Percentiles rank a stretch among this genome's conserved stretches.
Evolutionary conservation across 23 red algal genomes (phyloP).

Genomic region (Gracilaria caudata): DNA sequence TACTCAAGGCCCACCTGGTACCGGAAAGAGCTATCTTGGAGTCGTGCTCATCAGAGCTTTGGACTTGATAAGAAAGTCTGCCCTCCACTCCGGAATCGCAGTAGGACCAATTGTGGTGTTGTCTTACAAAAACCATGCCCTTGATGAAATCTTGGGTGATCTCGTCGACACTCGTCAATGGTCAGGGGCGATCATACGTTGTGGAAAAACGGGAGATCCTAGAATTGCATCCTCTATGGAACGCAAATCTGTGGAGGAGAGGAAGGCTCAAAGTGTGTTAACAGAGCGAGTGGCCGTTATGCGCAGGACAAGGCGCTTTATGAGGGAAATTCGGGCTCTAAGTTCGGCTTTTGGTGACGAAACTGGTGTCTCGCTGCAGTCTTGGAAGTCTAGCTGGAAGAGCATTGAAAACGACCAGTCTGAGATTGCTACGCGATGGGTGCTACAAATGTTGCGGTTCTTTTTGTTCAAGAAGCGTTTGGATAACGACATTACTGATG

Average conservation of each 20-base stretch:
- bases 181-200: conserved; percentile 38
- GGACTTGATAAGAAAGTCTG: conserved; percentile 25
- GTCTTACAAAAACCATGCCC: conserved; percentile 60
- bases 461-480: neutral
- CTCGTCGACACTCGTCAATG: conserved; percentile 13
- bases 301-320: conserved; percentile 19
- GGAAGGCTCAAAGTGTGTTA: conserved; percentile 12
- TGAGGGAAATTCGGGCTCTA: conserved; percentile 19
- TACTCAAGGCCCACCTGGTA: conserved; percentile 58
- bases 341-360: conserved; percentile 39
- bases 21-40: conserved; percentile 64
- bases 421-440: conserved; percentile 23
- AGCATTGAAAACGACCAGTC: neutral
- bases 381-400: conserved; percentile 15
- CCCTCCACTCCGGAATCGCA: conserved; percentile 7
- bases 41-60: conserved; percentile 52
- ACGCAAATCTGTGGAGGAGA: neutral
- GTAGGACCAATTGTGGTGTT: conserved; percentile 47
- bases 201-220: conserved; percentile 43
- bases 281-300: conserved; percentile 29
- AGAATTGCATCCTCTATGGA: conserved; percentile 1
- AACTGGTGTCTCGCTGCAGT: conserved; percentile 19
- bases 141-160: conserved; percentile 55
- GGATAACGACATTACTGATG: neutral
- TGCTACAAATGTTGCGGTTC: conserved; percentile 19